These are phyloP conservation scores for Posidonia oceanica DNA, from an alignment of 116 monocot genomes.

Conservation along the genomic window DNA sequence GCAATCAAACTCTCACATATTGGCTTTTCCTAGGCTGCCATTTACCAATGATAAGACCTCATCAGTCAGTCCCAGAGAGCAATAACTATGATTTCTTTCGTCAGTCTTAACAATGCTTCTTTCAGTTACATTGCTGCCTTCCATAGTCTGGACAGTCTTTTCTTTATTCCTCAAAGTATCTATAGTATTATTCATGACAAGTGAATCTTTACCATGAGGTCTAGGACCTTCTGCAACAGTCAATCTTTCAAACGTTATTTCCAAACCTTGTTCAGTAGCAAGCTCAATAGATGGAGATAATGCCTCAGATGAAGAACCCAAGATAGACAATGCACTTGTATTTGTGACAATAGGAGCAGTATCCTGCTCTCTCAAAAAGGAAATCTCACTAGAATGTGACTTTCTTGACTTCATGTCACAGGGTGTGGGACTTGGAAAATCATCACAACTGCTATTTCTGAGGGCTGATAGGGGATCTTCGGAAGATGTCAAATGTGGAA, in stretches of 20 bases:
- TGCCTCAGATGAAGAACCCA: neutral
- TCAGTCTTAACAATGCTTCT: neutral
- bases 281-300: neutral
- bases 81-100: neutral
- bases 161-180: slow-evolving; percentile 1
- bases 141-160: neutral
- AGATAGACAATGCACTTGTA: neutral
- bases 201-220: neutral
- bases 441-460: neutral
- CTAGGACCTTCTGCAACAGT: neutral
- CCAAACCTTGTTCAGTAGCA: too few species aligned
- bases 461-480: neutral
- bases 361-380: neutral
- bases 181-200: neutral
- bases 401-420: neutral
- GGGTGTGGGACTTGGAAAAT: neutral
- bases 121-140: neutral
- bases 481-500: neutral
- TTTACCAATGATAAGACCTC: neutral
- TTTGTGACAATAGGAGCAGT: neutral
- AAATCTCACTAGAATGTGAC: neutral
- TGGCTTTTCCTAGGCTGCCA: neutral
- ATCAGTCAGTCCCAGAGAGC: neutral
- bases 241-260: neutral
- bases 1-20: neutral